These are phyloP conservation scores for Geranium rotundifolium DNA, from an alignment of 345 rosid species.

Conservation along the genomic window DNA sequence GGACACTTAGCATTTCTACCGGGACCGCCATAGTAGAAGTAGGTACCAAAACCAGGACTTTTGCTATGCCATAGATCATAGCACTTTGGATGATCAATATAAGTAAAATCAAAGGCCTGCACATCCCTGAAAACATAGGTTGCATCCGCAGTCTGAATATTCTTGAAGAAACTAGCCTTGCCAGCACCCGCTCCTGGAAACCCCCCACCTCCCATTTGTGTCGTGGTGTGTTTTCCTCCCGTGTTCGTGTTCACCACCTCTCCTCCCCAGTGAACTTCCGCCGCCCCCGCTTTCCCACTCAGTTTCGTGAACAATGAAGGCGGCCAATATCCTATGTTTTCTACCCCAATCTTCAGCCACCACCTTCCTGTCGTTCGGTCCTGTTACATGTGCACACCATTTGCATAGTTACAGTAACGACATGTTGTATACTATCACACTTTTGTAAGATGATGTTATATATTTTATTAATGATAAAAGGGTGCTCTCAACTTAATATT, in stretches of 20 bases:
- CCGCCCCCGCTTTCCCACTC: not conserved
- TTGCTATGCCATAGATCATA: too few relatives aligned
- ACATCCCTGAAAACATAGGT: not conserved
- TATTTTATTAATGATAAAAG: too few relatives aligned
- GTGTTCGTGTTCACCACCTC: not conserved
- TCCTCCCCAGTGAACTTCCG: not conserved
- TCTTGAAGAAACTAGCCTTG: slow-evolving; percentile 1
- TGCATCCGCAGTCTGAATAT: not conserved
- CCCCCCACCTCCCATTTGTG: slow-evolving; percentile 14
- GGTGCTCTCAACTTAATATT: too few relatives aligned
- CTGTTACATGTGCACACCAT: slow-evolving; percentile 2
- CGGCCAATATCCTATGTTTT: slow-evolving; percentile 12
- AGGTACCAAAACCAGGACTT: too few relatives aligned
- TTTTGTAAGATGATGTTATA: too few relatives aligned
- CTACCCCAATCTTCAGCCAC: not conserved
- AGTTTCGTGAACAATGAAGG: not conserved
- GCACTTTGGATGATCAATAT: too few relatives aligned
- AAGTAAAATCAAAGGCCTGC: too few relatives aligned
- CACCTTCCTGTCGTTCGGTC: slow-evolving; percentile 4
- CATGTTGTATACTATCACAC: too few relatives aligned
- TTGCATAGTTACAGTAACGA: not conserved
- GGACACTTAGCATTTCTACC: too few relatives aligned
- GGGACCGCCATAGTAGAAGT: too few relatives aligned
- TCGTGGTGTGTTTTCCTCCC: slow-evolving; percentile 3
- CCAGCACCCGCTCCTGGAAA: slow-evolving; percentile 1